Percentiles rank a stretch among this genome's conserved stretches.
Conservation (phyloP, 495 filamentous ascomycete species). For the Trichoderma virens region DNA sequence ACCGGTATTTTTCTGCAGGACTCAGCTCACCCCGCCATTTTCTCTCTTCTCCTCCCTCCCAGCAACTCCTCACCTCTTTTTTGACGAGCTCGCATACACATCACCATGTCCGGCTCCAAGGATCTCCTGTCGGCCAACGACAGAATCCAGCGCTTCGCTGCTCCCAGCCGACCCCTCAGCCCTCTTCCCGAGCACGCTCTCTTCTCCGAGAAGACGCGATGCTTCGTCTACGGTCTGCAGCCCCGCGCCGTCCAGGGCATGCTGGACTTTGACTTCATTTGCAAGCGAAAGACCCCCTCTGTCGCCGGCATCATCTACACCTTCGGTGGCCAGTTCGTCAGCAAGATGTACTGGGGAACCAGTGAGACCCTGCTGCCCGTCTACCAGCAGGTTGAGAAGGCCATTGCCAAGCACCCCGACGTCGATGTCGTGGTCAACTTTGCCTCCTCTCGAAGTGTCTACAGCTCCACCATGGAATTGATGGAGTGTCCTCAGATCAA, state of each 20-base stretch:
- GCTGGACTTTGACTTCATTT: constrained; percentile 99
- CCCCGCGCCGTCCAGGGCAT: constrained; percentile 98
- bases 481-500: constrained; percentile 97
- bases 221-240: constrained; percentile 98
- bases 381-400: constrained; percentile 91
- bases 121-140: constrained; percentile 75
- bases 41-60: too few relatives aligned
- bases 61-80: not conserved
- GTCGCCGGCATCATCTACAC: constrained; percentile 99
- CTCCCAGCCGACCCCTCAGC: constrained; percentile 86
- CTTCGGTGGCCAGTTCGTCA: constrained; percentile 98
- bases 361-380: constrained; percentile 98
- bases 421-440: constrained; percentile 99
- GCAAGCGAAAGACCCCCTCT: constrained; percentile 92
- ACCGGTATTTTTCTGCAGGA: not conserved
- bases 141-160: constrained; percentile 93
- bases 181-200: constrained; percentile 76
- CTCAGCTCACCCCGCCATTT: constrained; percentile 9
- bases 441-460: constrained; percentile 95
- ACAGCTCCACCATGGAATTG: constrained; percentile 94
- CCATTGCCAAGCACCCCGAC: constrained; percentile 92
- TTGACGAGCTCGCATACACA: constrained; percentile 25
- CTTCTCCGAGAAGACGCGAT: constrained; percentile 99
- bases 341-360: constrained; percentile 99
- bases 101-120: constrained; percentile 17